Evolutionary conservation across 2,329 filamentous ascomycete species (phyloP).

Genomic region (Orbilia ellipsospora): DNA sequence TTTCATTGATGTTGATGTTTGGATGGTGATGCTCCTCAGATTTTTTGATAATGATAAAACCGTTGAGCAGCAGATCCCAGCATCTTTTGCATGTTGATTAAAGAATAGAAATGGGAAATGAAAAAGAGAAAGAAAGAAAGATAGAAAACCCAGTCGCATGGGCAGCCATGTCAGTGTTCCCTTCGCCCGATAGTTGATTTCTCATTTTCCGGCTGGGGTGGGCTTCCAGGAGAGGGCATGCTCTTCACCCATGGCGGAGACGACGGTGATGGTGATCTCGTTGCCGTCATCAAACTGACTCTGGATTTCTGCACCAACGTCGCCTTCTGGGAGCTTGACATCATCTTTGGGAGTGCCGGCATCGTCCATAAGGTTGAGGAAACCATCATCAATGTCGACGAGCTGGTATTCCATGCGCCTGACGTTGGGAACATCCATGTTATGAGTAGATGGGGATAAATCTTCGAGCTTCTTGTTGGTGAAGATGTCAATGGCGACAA

Average conservation of each 20-base stretch:
- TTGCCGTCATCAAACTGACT: slow-evolving; percentile 64
- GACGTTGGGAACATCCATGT: slow-evolving; percentile 98
- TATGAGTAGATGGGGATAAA: slow-evolving; percentile 95
- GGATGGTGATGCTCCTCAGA: too few species aligned
- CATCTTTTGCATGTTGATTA: not conserved
- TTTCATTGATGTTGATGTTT: too few species aligned
- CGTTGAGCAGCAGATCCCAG: not conserved
- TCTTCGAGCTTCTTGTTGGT: slow-evolving; percentile 99
- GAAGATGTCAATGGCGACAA: slow-evolving; percentile 99
- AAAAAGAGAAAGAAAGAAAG: too few species aligned
- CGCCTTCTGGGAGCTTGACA: slow-evolving; percentile 89
- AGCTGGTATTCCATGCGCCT: slow-evolving; percentile 90
- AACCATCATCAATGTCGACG: slow-evolving; percentile 93
- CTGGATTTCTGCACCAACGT: slow-evolving; percentile 85
- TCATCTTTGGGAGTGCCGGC: slow-evolving; percentile 91
- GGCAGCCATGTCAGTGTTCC: not conserved
- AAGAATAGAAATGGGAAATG: too few species aligned
- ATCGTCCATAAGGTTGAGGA: slow-evolving; percentile 91
- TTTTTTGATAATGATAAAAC: too few species aligned
- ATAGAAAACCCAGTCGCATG: not conserved
- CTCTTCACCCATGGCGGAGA: slow-evolving; percentile 97
- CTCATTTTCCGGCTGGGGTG: slow-evolving; percentile 56
- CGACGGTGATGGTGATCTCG: slow-evolving; percentile 73
- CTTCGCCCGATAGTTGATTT: slow-evolving; percentile 61
- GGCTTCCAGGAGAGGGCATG: slow-evolving; percentile 91